Evolutionary conservation across 179 eudicot genomes (phyloP).

Genomic region (Camellia oleifera): DNA sequence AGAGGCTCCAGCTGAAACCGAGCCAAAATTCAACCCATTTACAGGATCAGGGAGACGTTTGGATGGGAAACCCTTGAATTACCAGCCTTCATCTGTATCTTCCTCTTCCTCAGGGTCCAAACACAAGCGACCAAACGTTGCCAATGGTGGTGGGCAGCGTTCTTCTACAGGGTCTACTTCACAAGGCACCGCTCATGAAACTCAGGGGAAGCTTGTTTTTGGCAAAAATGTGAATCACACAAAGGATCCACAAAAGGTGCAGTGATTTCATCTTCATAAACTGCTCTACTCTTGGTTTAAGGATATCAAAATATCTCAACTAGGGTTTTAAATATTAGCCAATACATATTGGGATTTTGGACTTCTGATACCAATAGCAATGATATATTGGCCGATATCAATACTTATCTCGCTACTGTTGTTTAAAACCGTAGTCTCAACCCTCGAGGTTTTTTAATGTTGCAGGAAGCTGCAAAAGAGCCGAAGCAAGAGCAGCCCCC

Average conservation of each 20-base stretch:
- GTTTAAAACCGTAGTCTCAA: too few relatives aligned
- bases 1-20: too few relatives aligned
- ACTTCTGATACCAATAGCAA: too few relatives aligned
- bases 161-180: conserved; percentile 59
- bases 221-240: conserved; percentile 55
- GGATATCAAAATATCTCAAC: too few relatives aligned
- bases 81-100: conserved; percentile 42
- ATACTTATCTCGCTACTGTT: too few relatives aligned
- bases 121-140: conserved; percentile 34
- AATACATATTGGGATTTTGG: too few relatives aligned
- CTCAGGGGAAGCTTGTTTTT: conserved; percentile 85
- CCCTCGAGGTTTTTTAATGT: not conserved
- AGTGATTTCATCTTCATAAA: too few relatives aligned
- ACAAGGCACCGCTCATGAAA: conserved; percentile 50
- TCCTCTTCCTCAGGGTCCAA: conserved; percentile 35
- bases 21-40: too few relatives aligned
- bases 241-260: conserved; percentile 41
- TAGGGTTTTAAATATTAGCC: not conserved
- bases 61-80: conserved; percentile 16
- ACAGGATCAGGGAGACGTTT: too few relatives aligned
- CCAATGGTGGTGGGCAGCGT: conserved; percentile 5
- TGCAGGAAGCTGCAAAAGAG: conserved; percentile 54
- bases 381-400: too few relatives aligned
- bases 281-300: too few relatives aligned
- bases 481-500: conserved; percentile 50